A percentile compares a stretch with the other conserved stretches of the same genome.
phyloP scores from a whole-genome alignment of 306 rosid species.

The Trichosanthes cucumerina region DNA sequence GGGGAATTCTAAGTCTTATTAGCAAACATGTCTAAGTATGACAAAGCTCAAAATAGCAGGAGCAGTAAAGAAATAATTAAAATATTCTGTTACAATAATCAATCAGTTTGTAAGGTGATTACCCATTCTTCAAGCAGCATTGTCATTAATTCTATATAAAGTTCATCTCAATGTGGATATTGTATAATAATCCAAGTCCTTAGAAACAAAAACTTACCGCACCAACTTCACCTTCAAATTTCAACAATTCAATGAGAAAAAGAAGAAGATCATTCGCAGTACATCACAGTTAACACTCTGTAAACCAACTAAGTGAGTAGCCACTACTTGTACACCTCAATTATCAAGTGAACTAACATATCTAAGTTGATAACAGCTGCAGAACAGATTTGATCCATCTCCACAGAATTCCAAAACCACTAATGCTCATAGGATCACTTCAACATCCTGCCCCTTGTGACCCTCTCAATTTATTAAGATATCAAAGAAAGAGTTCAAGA shows the following conservation, averaged over 20 bases:
- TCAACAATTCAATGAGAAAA: neutral
- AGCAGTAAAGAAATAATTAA: neutral
- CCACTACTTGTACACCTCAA: neutral
- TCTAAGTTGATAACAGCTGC: neutral
- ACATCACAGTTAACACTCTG: neutral
- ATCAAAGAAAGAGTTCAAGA: neutral
- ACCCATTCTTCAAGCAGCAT: neutral
- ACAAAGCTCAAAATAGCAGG: neutral
- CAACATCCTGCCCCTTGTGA: neutral
- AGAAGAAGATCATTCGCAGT: neutral
- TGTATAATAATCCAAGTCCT: neutral
- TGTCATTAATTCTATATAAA: neutral
- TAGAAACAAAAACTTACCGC: neutral
- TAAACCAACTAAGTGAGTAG: neutral
- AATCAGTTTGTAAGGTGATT: neutral
- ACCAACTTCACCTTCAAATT: neutral
- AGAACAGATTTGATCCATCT: constrained; percentile 2
- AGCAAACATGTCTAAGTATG: neutral
- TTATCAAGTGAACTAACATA: neutral
- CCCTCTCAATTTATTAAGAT: neutral
- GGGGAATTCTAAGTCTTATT: neutral
- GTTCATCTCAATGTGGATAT: neutral
- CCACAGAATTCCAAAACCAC: neutral
- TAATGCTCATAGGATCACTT: neutral
- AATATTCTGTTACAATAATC: neutral